Evolutionary conservation across 78 protist species (phyloP), one percentile per base, ranked within the genome.

Genomic region (Dictyostelium firmibasis): DNA sequence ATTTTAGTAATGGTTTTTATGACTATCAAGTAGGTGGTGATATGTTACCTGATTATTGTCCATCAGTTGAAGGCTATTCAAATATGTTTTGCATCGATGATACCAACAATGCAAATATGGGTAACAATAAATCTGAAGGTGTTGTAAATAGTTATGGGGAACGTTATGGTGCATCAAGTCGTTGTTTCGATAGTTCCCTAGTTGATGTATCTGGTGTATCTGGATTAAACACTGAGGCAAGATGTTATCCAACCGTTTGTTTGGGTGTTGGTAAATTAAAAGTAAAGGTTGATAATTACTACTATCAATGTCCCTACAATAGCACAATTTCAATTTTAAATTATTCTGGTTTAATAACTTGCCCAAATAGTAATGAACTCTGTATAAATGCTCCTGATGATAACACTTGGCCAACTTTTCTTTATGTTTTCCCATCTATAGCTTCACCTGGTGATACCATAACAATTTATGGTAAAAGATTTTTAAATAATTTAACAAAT

Each of bases 241-340:
- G 78, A 20, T 92, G 95, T 31, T 92, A 91, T 36, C 86, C 76
- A 18, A 27, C 57, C 16, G 83, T 74, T 3, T 92, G 95, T 35
- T 27, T 72, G 0, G 50, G 18, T 23, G 18, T 8, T 9, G 9
- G 16, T 0, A 3, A 60, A 43, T 31, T 92, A 8, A 92, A 92
- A 35, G 50, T 92, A 16, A 81, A 81, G 33, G 41, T 92, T 16
- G 91, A 20, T 1, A 1, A 8, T 0, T 60, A 13, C 44, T 92
- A 83, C 64, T 92, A 83, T 36, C 25, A 64, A 8, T 92, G 95
- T 69, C 89, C 87, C 6, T 77, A 83, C n/a, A 62, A 81, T 74
- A 7, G 4, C 0, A n/a, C 41, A 16, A 27, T 84, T 33, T 5
- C 10, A 14, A 43, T 81, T 2, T 67, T 38, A 43, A 84, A 86